Percentiles rank a stretch among this genome's conserved stretches.
Conservation (phyloP, 345 rosid species). For the Adansonia digitata region DNA sequence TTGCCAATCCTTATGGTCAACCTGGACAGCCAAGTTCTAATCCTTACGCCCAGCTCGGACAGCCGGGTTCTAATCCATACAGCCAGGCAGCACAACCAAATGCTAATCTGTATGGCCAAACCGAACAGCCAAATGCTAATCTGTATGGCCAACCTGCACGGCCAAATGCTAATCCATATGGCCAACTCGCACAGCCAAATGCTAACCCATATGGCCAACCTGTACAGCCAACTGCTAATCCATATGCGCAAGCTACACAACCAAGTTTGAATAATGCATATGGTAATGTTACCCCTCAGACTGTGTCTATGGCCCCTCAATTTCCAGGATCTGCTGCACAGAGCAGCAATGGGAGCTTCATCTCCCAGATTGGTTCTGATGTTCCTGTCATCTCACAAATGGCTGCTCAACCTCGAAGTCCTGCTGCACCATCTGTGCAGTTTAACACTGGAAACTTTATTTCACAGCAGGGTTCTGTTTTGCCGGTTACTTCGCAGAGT, state of each 20-base stretch:
- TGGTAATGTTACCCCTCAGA: slow-evolving; percentile 33
- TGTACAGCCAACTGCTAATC: slow-evolving; percentile 18
- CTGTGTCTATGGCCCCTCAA: slow-evolving; percentile 32
- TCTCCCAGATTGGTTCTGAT: slow-evolving; percentile 20
- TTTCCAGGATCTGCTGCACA: slow-evolving; percentile 21
- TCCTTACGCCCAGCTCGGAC: neutral
- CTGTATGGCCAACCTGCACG: slow-evolving; percentile 34
- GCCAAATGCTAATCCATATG: neutral
- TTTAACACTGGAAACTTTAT: slow-evolving; percentile 35
- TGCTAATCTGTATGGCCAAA: neutral
- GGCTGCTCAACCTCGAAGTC: slow-evolving; percentile 18
- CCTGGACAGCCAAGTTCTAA: neutral
- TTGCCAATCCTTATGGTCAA: neutral
- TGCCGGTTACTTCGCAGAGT: slow-evolving; percentile 28
- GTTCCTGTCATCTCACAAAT: slow-evolving; percentile 13
- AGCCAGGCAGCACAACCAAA: neutral
- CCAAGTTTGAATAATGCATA: neutral
- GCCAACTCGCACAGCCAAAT: neutral
- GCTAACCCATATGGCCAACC: slow-evolving; percentile 17
- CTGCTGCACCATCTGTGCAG: slow-evolving; percentile 25
- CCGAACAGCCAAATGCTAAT: neutral
- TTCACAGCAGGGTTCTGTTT: slow-evolving; percentile 36
- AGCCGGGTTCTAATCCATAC: neutral
- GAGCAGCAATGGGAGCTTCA: slow-evolving; percentile 28
- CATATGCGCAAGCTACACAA: neutral